A percentile compares a stretch with the other conserved stretches of the same genome.
Evolutionary conservation across 2,329 filamentous ascomycete species (phyloP).

Genomic region (Botrytis medusae): DNA sequence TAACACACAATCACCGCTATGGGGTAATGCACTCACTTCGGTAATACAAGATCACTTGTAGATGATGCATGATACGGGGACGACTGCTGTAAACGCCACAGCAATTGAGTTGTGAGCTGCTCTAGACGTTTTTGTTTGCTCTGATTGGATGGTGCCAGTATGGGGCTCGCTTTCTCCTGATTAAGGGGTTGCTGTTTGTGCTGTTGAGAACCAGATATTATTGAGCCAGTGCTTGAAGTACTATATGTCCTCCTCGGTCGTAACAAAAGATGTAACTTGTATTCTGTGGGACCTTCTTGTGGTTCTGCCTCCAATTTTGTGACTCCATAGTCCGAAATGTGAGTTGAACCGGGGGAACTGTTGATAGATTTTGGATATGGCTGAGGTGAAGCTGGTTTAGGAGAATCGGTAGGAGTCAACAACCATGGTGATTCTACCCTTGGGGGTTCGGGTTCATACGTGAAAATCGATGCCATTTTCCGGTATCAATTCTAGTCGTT

Average conservation of each 20-base stretch:
- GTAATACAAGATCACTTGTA: conserved; percentile 71
- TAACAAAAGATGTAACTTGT: conserved; percentile 88
- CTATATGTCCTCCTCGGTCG: conserved; percentile 74
- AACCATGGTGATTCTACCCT: conserved; percentile 91
- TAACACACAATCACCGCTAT: neutral
- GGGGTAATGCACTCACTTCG: conserved; percentile 45
- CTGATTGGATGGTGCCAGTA: conserved; percentile 49
- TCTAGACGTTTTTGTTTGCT: conserved; percentile 81
- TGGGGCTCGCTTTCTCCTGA: conserved; percentile 26
- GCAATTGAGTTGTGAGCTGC: conserved; percentile 88
- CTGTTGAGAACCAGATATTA: conserved; percentile 43
- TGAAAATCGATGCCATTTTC: conserved; percentile 90
- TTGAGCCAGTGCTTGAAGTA: conserved; percentile 64
- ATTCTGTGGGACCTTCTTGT: conserved; percentile 91
- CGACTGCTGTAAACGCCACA: conserved; percentile 94
- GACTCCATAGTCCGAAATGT: conserved; percentile 62
- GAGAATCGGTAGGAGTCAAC: conserved; percentile 52
- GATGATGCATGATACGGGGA: conserved; percentile 85
- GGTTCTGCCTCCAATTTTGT: conserved; percentile 84
- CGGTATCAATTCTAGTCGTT: neutral
- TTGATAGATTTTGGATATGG: conserved; percentile 22
- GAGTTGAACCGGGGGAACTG: conserved; percentile 40
- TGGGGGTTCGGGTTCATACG: conserved; percentile 84
- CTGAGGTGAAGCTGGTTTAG: conserved; percentile 35
- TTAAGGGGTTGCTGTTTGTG: conserved; percentile 29